These are phyloP conservation scores for Aspergillus haitiensis DNA, from an alignment of 495 filamentous ascomycete genomes.

Conservation along the genomic window DNA sequence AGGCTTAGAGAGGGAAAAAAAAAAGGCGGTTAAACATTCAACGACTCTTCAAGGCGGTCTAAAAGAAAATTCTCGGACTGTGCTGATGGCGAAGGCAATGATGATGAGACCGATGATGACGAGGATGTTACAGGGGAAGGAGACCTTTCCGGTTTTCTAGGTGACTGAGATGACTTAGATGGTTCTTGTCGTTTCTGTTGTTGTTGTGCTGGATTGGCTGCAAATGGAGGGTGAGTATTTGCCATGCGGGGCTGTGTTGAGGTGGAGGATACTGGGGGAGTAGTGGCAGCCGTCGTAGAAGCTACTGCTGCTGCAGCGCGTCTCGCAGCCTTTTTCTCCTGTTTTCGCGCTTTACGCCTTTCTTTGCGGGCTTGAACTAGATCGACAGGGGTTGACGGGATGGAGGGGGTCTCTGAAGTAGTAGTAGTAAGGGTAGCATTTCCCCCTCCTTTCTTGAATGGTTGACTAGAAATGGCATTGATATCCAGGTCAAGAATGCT, in stretches of 20 bases:
- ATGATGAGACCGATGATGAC: slow-evolving; percentile 3
- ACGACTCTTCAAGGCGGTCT: slow-evolving; percentile 33
- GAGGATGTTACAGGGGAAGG: background rate
- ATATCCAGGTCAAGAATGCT: slow-evolving; percentile 32
- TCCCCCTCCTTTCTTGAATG: background rate
- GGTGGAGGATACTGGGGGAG: background rate
- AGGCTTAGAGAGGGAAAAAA: background rate
- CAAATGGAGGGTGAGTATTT: background rate
- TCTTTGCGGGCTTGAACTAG: slow-evolving; percentile 18
- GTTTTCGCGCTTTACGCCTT: slow-evolving; percentile 25
- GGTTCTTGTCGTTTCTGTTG: background rate
- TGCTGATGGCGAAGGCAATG: slow-evolving; percentile 24
- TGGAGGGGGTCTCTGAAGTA: background rate
- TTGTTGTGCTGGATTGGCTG: background rate
- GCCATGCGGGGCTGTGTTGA: background rate
- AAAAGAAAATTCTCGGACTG: slow-evolving; percentile 32
- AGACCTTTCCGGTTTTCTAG: background rate
- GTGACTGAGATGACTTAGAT: background rate
- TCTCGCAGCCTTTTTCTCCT: slow-evolving; percentile 21
- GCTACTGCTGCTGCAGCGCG: background rate
- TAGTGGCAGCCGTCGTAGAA: background rate
- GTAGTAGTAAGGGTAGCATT: background rate
- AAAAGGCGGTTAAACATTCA: slow-evolving; percentile 1
- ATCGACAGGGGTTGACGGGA: background rate
- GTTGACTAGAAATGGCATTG: background rate